Percentiles rank a stretch among this genome's conserved stretches.
These are phyloP conservation scores for Ormosia semicastrata DNA, from an alignment of 306 rosid genomes.

Conservation along the genomic window DNA sequence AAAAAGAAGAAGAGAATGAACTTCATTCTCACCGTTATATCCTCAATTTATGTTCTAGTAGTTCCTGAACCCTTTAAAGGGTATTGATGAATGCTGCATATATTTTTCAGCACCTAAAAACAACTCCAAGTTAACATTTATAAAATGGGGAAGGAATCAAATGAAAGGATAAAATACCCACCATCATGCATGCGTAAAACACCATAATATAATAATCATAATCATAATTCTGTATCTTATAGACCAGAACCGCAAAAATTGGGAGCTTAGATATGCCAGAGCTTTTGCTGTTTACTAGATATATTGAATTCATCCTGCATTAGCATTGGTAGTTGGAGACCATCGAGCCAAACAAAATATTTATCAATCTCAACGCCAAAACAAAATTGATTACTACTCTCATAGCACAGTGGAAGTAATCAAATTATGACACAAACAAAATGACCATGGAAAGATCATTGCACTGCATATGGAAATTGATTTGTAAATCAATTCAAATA, in stretches of 20 bases:
- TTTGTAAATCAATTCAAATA: too few relatives aligned
- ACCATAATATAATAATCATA: not conserved
- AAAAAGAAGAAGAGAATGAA: too few relatives aligned
- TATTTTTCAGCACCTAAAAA: not conserved
- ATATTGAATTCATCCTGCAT: not conserved
- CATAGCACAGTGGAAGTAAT: not conserved
- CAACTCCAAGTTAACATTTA: not conserved
- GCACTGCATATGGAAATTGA: too few relatives aligned
- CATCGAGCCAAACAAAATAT: not conserved
- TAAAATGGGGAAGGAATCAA: not conserved
- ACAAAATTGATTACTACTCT: not conserved
- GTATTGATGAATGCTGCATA: not conserved
- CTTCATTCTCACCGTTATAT: not conserved
- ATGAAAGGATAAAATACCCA: not conserved
- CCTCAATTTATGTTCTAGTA: not conserved
- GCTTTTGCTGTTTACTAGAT: not conserved
- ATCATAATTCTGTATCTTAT: not conserved
- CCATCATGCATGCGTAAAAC: not conserved
- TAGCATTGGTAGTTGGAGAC: not conserved
- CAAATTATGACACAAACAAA: too few relatives aligned
- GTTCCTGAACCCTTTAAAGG: not conserved
- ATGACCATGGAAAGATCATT: too few relatives aligned
- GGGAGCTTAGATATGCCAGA: not conserved
- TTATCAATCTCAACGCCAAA: not conserved
- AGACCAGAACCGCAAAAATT: not conserved